These are phyloP conservation scores for Malus hybrid DNA, from an alignment of 331 rosid genomes.

Conservation along the genomic window DNA sequence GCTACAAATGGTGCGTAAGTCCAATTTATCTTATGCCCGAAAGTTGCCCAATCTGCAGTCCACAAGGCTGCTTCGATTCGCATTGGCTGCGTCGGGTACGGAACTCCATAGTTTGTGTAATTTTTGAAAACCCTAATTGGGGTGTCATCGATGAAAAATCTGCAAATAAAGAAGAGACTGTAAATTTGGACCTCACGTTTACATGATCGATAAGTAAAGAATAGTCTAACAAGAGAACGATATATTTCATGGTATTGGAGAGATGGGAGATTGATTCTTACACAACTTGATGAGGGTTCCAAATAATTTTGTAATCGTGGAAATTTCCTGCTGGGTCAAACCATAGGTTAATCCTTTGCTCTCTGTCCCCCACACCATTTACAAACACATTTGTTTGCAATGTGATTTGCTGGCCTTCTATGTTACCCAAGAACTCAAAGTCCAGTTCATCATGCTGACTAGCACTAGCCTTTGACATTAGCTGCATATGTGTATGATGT, in stretches of 20 bases:
- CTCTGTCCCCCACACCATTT: slow-evolving; percentile 38
- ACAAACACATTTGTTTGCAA: slow-evolving; percentile 51
- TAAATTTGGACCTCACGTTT: background rate
- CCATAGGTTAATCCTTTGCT: slow-evolving; percentile 54
- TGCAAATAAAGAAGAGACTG: background rate
- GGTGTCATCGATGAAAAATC: slow-evolving; percentile 37
- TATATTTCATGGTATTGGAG: no score
- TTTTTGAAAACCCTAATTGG: slow-evolving; percentile 53
- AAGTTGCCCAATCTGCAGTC: slow-evolving; percentile 59
- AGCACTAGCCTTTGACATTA: slow-evolving; percentile 17
- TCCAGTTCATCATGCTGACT: slow-evolving; percentile 48
- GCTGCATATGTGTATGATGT: slow-evolving; percentile 9
- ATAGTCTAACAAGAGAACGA: background rate
- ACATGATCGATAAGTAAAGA: background rate
- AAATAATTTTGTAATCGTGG: slow-evolving; percentile 38
- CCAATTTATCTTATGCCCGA: slow-evolving; percentile 42
- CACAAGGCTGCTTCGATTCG: slow-evolving; percentile 33
- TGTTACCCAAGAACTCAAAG: slow-evolving; percentile 58
- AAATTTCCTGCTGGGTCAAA: slow-evolving; percentile 47
- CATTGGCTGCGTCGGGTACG: slow-evolving; percentile 40
- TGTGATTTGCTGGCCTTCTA: slow-evolving; percentile 29
- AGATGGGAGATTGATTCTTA: slow-evolving; percentile 15
- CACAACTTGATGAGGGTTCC: slow-evolving; percentile 56
- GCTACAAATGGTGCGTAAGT: slow-evolving; percentile 50
- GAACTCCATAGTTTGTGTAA: slow-evolving; percentile 10